These are phyloP conservation scores for Taiozyma sp. DNA, from an alignment of 1,139 yeast species.

Conservation along the genomic window DNA sequence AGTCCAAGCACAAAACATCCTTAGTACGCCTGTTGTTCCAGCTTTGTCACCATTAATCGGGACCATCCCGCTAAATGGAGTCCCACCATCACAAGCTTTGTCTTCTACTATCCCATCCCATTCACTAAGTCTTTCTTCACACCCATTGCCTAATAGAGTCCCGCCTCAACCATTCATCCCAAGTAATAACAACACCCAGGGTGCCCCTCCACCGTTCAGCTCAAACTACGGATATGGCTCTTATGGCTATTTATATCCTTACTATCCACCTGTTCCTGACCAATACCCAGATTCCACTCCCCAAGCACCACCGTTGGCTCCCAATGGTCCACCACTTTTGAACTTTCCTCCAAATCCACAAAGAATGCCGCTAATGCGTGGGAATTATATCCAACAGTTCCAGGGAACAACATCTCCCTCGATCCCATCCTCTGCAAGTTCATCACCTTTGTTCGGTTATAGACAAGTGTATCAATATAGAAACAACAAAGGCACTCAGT, in stretches of 20 bases:
- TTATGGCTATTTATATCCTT: background rate
- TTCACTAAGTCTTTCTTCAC: background rate
- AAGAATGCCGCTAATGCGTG: background rate
- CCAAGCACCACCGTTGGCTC: background rate
- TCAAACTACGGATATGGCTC: background rate
- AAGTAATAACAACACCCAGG: background rate
- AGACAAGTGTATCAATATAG: background rate
- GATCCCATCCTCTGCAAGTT: background rate
- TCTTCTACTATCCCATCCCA: background rate
- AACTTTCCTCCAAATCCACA: background rate
- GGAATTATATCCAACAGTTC: background rate
- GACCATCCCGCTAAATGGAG: background rate
- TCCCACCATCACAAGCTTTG: background rate
- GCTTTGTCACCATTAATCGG: background rate
- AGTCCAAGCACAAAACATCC: background rate
- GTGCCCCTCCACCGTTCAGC: background rate
- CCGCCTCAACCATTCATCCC: constrained; percentile 4
- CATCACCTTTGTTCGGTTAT: constrained; percentile 1
- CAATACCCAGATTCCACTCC: background rate
- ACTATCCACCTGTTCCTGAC: background rate
- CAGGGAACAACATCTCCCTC: background rate
- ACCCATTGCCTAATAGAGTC: background rate
- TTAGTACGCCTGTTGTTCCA: background rate
- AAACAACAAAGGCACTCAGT: background rate
- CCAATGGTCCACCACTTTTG: background rate